Percentiles rank a stretch among this genome's conserved stretches.
phyloP scores from a whole-genome alignment of 2,329 filamentous ascomycete genomes.

The Colletotrichum graminicola region DNA sequence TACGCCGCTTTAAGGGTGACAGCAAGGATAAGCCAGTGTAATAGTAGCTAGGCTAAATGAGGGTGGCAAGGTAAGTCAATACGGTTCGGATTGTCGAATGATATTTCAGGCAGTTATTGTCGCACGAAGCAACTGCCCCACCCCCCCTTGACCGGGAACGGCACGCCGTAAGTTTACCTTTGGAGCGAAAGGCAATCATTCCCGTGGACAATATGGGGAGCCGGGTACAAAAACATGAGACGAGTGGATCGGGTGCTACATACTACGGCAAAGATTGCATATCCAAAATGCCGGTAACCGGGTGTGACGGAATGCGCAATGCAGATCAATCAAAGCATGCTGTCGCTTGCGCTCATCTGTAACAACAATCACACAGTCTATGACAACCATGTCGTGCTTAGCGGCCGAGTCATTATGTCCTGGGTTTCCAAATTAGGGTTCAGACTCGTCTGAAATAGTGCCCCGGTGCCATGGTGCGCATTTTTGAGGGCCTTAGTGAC shows the following conservation, averaged over 20 bases:
- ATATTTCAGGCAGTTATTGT: neutral
- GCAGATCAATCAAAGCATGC: neutral
- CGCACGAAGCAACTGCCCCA: neutral
- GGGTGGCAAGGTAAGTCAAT: neutral
- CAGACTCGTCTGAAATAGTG: neutral
- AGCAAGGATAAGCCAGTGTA: neutral
- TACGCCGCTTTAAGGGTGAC: neutral
- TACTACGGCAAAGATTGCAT: neutral
- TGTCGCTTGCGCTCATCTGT: neutral
- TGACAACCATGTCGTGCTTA: neutral
- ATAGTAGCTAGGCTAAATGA: too few relatives aligned
- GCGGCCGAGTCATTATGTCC: neutral
- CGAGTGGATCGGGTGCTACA: neutral
- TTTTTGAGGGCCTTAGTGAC: neutral
- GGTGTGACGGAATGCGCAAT: neutral
- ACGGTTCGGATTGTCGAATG: neutral
- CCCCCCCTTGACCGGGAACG: neutral
- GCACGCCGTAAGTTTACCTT: neutral
- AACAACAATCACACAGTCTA: neutral
- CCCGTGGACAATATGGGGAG: too few relatives aligned
- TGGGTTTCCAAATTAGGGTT: neutral
- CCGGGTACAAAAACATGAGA: neutral
- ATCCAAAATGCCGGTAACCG: neutral
- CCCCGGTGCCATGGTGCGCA: neutral
- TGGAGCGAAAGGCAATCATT: neutral